Base-by-base conservation (phyloP, 1,284 basidiomycete species). In the Leccinum idahoense region DNA sequence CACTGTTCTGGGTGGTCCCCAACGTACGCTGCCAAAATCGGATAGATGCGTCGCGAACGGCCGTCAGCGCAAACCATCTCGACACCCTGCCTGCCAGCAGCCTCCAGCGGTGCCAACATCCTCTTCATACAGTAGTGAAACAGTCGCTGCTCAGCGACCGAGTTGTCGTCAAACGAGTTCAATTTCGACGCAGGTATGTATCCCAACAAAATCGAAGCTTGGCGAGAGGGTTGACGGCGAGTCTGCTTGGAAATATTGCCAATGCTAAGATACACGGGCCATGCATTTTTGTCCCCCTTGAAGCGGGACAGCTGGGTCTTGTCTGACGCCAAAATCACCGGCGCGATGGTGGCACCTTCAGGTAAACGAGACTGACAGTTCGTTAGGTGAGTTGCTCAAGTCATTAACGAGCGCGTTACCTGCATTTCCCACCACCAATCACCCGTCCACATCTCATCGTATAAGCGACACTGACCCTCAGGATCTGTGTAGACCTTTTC, bases 1-100 rank as follows among this genome's bases (percentile, higher is more conserved):
- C 18, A 56, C 29, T 56, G 55, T 15, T 56, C 55, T 10, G 55
- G 55, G n/a, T 56, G 55, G 11, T 56, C 55, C 15, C 55, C 55
- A 7, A 56, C 18, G 7, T 37, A 56, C 14, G 54, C 54, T 6
- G 68, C 70, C 5, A 75, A 60, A 8, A 74, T 63, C 2, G 69
- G 71, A 41, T 55, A 70, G 56, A 70, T 60, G 2, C 15, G 23
- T 7, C 14, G 37, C 2, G 41, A 10, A 15, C 7, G 15, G 7
- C 54, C 54, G 32, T 56, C 54, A n/a, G 29, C 54, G n/a, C 29
- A 56, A 18, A 56, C 29, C 54, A 56, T 56, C 15, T 56, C 54
- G 7, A 56, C n/a, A 5, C 54, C 54, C 7, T 56, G n/a, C 8
- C n/a, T 6, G 2, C 54, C 29, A 2, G 54, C 54, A 15, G 1